These are phyloP conservation scores for Sarcomyxa edulis DNA, from an alignment of 768 basidiomycete species.

Conservation along the genomic window DNA sequence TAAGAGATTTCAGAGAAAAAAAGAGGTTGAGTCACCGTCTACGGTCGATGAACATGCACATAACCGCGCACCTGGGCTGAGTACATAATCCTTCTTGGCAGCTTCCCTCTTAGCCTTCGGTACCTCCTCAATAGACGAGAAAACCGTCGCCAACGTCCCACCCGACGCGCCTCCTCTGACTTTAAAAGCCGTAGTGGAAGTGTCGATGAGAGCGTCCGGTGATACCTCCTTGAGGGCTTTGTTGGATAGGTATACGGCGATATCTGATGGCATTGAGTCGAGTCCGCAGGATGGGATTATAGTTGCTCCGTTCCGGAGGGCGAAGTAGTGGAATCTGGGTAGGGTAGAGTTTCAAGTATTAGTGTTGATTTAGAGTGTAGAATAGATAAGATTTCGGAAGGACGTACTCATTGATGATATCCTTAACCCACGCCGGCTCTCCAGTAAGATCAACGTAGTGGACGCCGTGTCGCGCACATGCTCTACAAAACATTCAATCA, in stretches of 20 bases:
- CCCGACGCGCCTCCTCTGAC: slow-evolving; percentile 52
- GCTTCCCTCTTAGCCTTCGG: slow-evolving; percentile 28
- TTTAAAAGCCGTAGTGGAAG: slow-evolving; percentile 51
- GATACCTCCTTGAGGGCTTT: slow-evolving; percentile 53
- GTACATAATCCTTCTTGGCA: slow-evolving; percentile 23
- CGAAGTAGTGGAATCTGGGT: slow-evolving; percentile 63
- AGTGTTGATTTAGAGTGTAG: slow-evolving; percentile 11
- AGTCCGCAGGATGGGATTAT: slow-evolving; percentile 78
- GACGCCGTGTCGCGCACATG: slow-evolving; percentile 66
- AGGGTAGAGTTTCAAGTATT: too few relatives aligned
- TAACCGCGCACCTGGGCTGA: slow-evolving; percentile 38
- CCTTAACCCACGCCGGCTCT: slow-evolving; percentile 60
- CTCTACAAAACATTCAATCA: slow-evolving; percentile 28
- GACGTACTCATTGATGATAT: slow-evolving; percentile 56
- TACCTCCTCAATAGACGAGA: slow-evolving; percentile 30
- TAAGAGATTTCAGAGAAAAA: background rate
- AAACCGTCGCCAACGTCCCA: slow-evolving; percentile 51
- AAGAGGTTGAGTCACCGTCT: too few relatives aligned
- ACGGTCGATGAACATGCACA: slow-evolving; percentile 1
- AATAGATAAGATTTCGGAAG: slow-evolving; percentile 2
- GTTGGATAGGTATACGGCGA: slow-evolving; percentile 62
- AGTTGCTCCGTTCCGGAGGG: slow-evolving; percentile 63
- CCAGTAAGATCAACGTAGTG: slow-evolving; percentile 88
- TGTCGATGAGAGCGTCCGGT: slow-evolving; percentile 28
- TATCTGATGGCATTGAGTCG: slow-evolving; percentile 76